Evolutionary conservation across 495 filamentous ascomycete genomes (phyloP).

Genomic region (Arthonia radiata): DNA sequence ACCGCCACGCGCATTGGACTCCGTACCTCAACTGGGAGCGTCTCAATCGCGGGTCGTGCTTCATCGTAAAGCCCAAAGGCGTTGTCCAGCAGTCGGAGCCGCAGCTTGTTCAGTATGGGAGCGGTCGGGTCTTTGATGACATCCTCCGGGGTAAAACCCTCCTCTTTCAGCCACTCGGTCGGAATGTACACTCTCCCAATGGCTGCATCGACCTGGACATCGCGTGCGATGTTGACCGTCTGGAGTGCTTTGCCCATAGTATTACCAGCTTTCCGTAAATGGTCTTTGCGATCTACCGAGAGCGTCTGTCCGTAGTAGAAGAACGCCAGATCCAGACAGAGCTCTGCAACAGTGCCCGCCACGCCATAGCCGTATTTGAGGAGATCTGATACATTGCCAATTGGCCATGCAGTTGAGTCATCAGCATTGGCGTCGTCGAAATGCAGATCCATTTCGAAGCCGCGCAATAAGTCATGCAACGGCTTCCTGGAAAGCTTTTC

Average conservation of each 20-base stretch:
- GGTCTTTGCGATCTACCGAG: conserved; percentile 6
- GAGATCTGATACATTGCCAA: conserved; percentile 26
- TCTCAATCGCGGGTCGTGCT: conserved; percentile 24
- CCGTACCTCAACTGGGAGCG: conserved; percentile 27
- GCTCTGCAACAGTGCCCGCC: conserved; percentile 40
- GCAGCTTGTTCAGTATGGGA: conserved; percentile 18
- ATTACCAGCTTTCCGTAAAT: conserved; percentile 20
- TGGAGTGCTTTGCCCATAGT: conserved; percentile 45
- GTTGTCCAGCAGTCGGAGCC: conserved; percentile 24
- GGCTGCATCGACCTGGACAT: conserved; percentile 33
- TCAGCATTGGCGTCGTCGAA: too few species aligned
- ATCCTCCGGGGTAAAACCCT: conserved; percentile 23
- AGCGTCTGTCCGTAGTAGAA: conserved; percentile 18
- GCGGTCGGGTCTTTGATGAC: conserved; percentile 23
- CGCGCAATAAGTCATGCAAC: conserved; percentile 30
- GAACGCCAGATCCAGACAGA: conserved; percentile 36
- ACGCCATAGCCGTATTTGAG: conserved; percentile 31
- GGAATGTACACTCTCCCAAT: conserved; percentile 40
- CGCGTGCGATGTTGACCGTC: conserved; percentile 46
- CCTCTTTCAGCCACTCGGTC: conserved; percentile 29
- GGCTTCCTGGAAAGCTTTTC: conserved; percentile 24
- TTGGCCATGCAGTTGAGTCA: conserved; percentile 20
- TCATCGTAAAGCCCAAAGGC: conserved; percentile 28
- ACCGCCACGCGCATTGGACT: conserved; percentile 39
- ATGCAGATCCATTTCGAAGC: conserved; percentile 34